Evolutionary conservation across 768 basidiomycete species (phyloP), one percentile per base, ranked within the genome.

Genomic region (Tulasnella sp.): DNA sequence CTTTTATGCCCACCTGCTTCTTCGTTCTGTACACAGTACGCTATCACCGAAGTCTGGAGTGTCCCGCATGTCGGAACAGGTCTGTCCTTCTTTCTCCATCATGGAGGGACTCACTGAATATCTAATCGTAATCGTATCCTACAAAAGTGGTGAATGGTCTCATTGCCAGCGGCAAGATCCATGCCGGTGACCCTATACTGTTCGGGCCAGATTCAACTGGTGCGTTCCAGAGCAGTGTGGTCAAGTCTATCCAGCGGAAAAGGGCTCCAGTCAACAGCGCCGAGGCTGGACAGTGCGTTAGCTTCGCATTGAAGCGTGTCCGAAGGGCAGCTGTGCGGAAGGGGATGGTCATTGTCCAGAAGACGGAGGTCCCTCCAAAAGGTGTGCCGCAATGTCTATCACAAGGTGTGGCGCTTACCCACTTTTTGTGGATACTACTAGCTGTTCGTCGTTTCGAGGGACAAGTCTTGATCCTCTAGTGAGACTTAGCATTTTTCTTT

Each of bases 201-300:
- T 74, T 96, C 49, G 96, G 94, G 1, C 96, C 96, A 1, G 96
- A 99, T 68, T 81, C 88, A 0, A 89, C 92, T 54, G 94, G 94
- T 1, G 84, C 87, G 65, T 98, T 85, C 70, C 80, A 83, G 62
- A 77, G 79, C 41, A 88, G 88, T 0, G 73, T 82, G 8, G 74
- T 99, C 62, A 91, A 88, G 74, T 87, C 83, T 64, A 99, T 99
- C 73, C 93, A 98, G 72, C 80, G 93, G 60, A 99, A 97, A 70
- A 74, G 88, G 31, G 92, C 87, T 21, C 76, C 84, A 55, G 91
- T 99, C 2, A 75, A 76, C 15, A 77, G 78, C 12, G 96, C 90
- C 0, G 93, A 97, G 66, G 96, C 96, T 4, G 96, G 96, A 1
- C 96, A 99, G 72, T 90, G 88, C 51, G 92, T 99, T 19, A 88